Evolutionary conservation across 1,284 basidiomycete genomes (phyloP), one percentile per base, ranked within the genome.

Genomic region (Ceratobasidium sp.): DNA sequence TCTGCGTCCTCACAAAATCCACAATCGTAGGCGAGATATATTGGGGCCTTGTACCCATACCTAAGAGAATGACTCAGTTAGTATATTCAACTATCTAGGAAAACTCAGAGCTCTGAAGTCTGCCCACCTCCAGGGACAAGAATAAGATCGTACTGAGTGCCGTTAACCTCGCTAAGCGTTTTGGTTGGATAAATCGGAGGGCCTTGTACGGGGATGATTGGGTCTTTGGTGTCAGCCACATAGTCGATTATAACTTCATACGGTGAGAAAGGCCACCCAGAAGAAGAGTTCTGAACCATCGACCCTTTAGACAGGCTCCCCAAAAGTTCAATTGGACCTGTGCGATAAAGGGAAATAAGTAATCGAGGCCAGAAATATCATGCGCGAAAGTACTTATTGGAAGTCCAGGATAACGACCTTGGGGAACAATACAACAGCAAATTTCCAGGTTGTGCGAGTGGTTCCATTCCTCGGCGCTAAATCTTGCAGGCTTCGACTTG

Each of bases 211-310:
- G 59, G 38, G 8, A 21, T 7, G 23, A 74, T 35, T 0, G 73
- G 73, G 3, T 72, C 73, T n/a, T 44, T 43, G 3, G 69, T 72
- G 16, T 72, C 70, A 1, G 59, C 77, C 76, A 69, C 75, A 76
- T 72, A 78, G 75, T 43, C 77, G 74, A 43, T 78, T 9, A 46
- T 54, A 50, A 70, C 58, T 44, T 70, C 67, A 44, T 70, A 49
- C 2, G 67, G 43, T 13, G 67, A 38, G 35, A 47, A 70, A 1
- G 67, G 67, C 55, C 55, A 70, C 16, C 21, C 18, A n/a, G n/a
- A n/a, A 9, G 54, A 6, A 28, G 13, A 21, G 7, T 54, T 70
- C 38, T 70, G 67, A 47, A 47, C 55, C 46, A 47, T 44, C 2
- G 55, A 58, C 11, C 67, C 67, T 49, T 70, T 70, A 28, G 67